Evolutionary conservation across 768 basidiomycete genomes (phyloP), one percentile per base, ranked within the genome.

Genomic region (Mycena galopus): DNA sequence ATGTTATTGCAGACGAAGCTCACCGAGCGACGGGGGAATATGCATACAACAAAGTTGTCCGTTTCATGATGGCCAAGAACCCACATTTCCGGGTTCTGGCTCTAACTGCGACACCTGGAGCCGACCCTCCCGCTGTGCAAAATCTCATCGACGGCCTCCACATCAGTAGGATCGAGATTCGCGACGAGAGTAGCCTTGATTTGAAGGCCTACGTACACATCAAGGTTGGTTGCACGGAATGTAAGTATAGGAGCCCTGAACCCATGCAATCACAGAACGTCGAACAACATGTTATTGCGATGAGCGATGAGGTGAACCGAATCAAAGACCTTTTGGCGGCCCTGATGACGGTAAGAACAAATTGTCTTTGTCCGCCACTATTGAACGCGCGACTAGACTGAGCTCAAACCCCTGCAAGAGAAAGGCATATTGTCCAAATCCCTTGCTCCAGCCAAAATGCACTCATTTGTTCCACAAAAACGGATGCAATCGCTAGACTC

Each of bases 11-110:
- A 96, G 97, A 98, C 76, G 97, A 98, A 80, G 98, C 98, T 0
- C 98, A 99, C 82, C 92, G 93, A 75, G 97, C 95, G 14, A 95
- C 93, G 0, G 97, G 98, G 2, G 93, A 94, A 70, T 97, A 98
- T 76, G 93, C 97, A 5, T 99, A 99, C 78, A 93, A 94, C 53
- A 92, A 94, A 78, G 92, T 95, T 35, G 86, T 99, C 44, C 93
- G 96, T 10, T 95, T 88, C 76, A 87, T 99, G 76, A 98, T 96
- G 93, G 91, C 95, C 2, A 96, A 94, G 82, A 98, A 99, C 77
- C 96, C 96, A 0, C 89, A 96, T 81, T 97, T 97, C 78, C 92
- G 98, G 19, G 86, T 99, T 11, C 85, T 99, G 25, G 98, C 98
- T 2, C 87, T 99, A 25, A 99, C 96, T 7, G 98, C 98, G 2